A percentile compares a stretch with the other conserved stretches of the same genome.
phyloP scores from a whole-genome alignment of 129 eudicot genomes.

The Daucus carota region DH1_v3.0 NC_030381.2:36433001-36433500 shows the following conservation, averaged over 20 bases:
- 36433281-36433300: constrained; percentile 26
- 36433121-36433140: constrained; percentile 34
- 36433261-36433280: constrained; percentile 21
- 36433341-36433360: constrained; percentile 15
- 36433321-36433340: constrained; percentile 18
- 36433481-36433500: constrained; percentile 43
- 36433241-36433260: constrained; percentile 14
- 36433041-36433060: no score
- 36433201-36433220: constrained; percentile 44
- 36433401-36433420: constrained; percentile 29
- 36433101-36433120: constrained; percentile 30
- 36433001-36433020: neutral
- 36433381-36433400: constrained; percentile 32
- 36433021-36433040: neutral
- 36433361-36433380: constrained; percentile 32
- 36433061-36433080: constrained; percentile 16
- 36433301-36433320: constrained; percentile 12
- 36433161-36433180: constrained; percentile 35
- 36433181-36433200: constrained; percentile 41
- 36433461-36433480: constrained; percentile 57
- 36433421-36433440: constrained; percentile 16
- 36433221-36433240: constrained; percentile 36
- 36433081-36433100: constrained; percentile 63
- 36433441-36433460: constrained; percentile 25
- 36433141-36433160: neutral